Base-by-base conservation (phyloP, 495 filamentous ascomycete genomes). In the Xylaria nigripes region DNA sequence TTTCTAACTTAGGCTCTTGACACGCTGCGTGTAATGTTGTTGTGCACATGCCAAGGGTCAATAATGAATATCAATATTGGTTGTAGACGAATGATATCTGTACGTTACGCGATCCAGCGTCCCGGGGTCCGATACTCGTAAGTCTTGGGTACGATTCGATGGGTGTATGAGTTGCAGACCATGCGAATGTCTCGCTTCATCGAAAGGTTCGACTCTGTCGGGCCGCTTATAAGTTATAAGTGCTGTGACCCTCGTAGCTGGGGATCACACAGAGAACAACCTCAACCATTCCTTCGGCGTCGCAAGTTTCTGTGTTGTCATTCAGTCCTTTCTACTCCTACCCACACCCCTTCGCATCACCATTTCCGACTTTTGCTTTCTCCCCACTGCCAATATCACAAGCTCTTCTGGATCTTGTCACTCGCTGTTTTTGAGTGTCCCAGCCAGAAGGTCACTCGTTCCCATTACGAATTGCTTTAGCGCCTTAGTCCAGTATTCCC, bases 91-190 rank as follows among this genome's bases (percentile, higher is more conserved):
- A n/a, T n/a, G n/a, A n/a, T 53, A 45, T 41, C 19, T 45, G 34
- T 16, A 29, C 12, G 51, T 54, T 54, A 54, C 51, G 51, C 51
- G 32, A 61, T 47, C 16, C 23, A 8, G 55, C 54, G 30, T 50
- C 48, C 51, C 25, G 38, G 34, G 59, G n/a, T 57, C 25, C 16
- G 48, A 40, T 36, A 43, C 4, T 23, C 18, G 40, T 38, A 29
- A 51, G 36, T 42, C 18, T 9, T 38, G 36, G 19, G 42, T 52
- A 36, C 45, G 22, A 27, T 2, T 10, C 13, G 12, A 40, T 40
- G 23, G 10, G n/a, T 40, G 40, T 30, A 38, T 54, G 8, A 8
- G 4, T 27, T 16, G 16, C 36, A 8, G 18, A 40, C n/a, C 9
- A 38, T n/a, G n/a, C 51, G 4, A 40, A 29, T 54, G 44, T 54